Evolutionary conservation across 495 filamentous ascomycete species (phyloP).

Genomic region (Parachaetomium inaequale): DNA sequence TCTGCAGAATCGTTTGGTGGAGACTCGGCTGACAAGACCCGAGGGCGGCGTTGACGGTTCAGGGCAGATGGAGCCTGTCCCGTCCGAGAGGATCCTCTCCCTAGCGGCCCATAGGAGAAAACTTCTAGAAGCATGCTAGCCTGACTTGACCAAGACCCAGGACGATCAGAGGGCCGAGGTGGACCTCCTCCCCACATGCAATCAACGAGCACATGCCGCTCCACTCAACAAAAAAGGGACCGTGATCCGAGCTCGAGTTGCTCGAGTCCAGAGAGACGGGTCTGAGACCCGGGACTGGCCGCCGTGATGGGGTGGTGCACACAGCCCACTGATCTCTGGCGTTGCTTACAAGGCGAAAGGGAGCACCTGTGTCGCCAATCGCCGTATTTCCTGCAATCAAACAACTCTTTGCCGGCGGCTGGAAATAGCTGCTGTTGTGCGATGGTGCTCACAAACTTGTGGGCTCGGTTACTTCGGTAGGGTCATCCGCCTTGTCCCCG

Average conservation of each 20-base stretch:
- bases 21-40: neutral
- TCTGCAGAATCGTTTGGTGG: neutral
- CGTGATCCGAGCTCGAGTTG: neutral
- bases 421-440: conserved; percentile 32
- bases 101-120: conserved; percentile 15
- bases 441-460: conserved; percentile 14
- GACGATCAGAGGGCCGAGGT: conserved; percentile 10
- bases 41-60: neutral
- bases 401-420: conserved; percentile 6
- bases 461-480: neutral
- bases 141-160: neutral
- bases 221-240: neutral
- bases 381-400: conserved; percentile 26
- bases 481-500: neutral
- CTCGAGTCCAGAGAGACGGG: conserved; percentile 5
- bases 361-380: conserved; percentile 13
- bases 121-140: conserved; percentile 26
- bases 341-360: conserved; percentile 2
- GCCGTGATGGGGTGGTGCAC: neutral
- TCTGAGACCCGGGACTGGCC: conserved; percentile 9
- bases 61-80: neutral
- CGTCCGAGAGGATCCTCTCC: neutral
- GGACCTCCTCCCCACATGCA: conserved; percentile 11
- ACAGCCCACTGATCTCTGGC: neutral
- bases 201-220: neutral